These are phyloP conservation scores for Knoxia roxburghii DNA, from an alignment of 257 asterid species.

Conservation along the genomic window DNA sequence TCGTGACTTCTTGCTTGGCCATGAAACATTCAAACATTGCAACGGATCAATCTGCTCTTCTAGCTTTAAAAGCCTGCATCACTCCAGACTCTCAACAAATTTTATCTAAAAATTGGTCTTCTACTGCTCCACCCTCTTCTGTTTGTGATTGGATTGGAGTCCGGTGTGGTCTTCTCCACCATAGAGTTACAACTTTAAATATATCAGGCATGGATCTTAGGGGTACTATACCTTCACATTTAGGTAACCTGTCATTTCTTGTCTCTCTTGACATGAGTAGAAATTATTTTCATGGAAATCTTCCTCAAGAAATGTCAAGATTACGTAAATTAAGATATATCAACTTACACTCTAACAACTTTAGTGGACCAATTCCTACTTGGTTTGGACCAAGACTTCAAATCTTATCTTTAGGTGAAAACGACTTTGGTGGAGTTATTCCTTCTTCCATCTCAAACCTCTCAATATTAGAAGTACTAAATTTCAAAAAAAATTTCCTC, in stretches of 20 bases:
- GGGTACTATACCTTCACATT: not conserved
- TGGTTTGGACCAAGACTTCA: slow-evolving; percentile 1
- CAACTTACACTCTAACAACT: too few relatives aligned
- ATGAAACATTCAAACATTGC: too few relatives aligned
- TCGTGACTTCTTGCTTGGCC: too few relatives aligned
- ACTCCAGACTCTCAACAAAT: too few relatives aligned
- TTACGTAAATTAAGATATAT: too few relatives aligned
- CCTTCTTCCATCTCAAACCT: not conserved
- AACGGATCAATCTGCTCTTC: too few relatives aligned
- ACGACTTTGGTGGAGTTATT: not conserved
- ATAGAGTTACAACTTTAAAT: not conserved
- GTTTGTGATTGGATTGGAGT: too few relatives aligned
- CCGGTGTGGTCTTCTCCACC: not conserved
- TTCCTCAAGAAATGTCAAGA: too few relatives aligned
- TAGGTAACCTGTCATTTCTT: slow-evolving; percentile 6
- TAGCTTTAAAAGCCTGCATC: too few relatives aligned
- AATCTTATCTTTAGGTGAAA: not conserved
- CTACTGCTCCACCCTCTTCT: too few relatives aligned
- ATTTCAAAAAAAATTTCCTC: not conserved
- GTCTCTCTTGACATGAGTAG: not conserved
- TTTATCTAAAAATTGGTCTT: too few relatives aligned
- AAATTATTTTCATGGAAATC: slow-evolving; percentile 5
- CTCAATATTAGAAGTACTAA: not conserved
- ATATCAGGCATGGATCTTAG: not conserved
- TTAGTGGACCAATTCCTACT: too few relatives aligned